Evolutionary conservation across 495 filamentous ascomycete species (phyloP), one percentile per base, ranked within the genome.

Genomic region (Achaetomiella virescens): DNA sequence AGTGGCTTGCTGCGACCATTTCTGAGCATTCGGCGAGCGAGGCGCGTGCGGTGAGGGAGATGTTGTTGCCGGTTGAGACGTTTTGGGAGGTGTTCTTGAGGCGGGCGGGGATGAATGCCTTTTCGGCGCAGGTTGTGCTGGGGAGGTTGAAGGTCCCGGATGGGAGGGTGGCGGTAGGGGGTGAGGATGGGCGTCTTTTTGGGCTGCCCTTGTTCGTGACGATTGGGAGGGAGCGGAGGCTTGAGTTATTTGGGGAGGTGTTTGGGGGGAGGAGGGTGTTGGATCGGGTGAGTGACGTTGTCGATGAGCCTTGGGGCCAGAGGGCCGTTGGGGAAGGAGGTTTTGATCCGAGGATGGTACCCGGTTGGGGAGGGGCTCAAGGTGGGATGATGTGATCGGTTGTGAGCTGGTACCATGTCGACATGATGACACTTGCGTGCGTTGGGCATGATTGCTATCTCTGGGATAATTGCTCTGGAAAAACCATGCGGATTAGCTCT

Each of bases 21-120:
- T 65, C 67, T 33, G 29, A 55, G 11, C 71, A 70, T 60, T 71
- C 58, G 37, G 66, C 50, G 35, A 71, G 64, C 52, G 69, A 57
- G 52, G 61, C 48, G 48, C 62, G 48, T 9, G 65, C 48, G 6
- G 53, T 47, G 25, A 47, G 61, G 48, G 59, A 63, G 7, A 40
- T 70, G 17, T 17, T 77, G 40, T 48, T 68, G 35, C 65, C 74
- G 12, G 73, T 76, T 3, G 83, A 89, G 61, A 82, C 81, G n/a
- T 62, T 69, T 25, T 90, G 86, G 84, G 90, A 95, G 68, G 29
- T 84, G 11, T 90, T 89, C 61, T 72, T 95, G 15, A 78, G 88
- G 21, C 66, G 75, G n/a, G 78, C 78, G 12, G 91, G 90, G 3
- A 69, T 93, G 70, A 95, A 95, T 72, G 81, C 85, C 4, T 93